These are phyloP conservation scores for Aspergillus proliferans DNA, from an alignment of 2,329 filamentous ascomycete species.

Conservation along the genomic window DNA sequence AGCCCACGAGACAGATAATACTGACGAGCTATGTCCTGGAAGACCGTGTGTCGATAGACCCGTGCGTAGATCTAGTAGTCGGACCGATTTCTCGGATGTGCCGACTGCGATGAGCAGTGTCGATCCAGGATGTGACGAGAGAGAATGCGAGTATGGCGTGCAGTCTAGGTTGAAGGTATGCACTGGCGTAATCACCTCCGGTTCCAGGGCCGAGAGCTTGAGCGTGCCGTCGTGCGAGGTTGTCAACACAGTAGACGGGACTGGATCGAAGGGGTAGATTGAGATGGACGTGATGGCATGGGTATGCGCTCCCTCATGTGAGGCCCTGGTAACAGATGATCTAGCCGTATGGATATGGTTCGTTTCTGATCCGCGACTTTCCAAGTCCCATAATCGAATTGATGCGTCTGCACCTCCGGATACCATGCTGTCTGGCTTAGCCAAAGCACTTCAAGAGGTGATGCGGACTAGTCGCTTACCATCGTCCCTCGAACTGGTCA, in stretches of 20 bases:
- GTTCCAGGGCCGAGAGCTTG: conserved; percentile 38
- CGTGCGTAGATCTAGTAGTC: conserved; percentile 79
- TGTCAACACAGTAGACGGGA: conserved; percentile 40
- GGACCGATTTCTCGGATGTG: conserved; percentile 76
- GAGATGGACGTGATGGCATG: conserved; percentile 43
- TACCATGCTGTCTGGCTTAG: conserved; percentile 53
- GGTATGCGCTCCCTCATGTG: conserved; percentile 35
- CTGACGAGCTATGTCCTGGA: conserved; percentile 59
- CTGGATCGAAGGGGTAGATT: conserved; percentile 45
- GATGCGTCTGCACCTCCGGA: conserved; percentile 82
- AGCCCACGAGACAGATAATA: conserved; percentile 72
- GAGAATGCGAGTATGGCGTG: conserved; percentile 57
- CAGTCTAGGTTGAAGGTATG: conserved; percentile 43
- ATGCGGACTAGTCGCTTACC: conserved; percentile 41
- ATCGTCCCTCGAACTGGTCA: conserved; percentile 73
- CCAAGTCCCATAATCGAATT: conserved; percentile 81
- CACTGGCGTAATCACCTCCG: conserved; percentile 35
- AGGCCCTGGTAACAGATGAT: conserved; percentile 37
- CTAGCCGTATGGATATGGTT: conserved; percentile 50
- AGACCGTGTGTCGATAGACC: conserved; percentile 68
- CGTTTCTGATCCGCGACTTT: conserved; percentile 48
- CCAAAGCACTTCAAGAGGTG: background rate
- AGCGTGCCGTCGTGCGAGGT: conserved; percentile 43
- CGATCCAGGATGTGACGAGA: conserved; percentile 61
- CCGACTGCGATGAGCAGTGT: conserved; percentile 78